Evolutionary conservation across 2,329 filamentous ascomycete species (phyloP), one percentile per base, ranked within the genome.

Genomic region (Diplodia intermedia): DNA sequence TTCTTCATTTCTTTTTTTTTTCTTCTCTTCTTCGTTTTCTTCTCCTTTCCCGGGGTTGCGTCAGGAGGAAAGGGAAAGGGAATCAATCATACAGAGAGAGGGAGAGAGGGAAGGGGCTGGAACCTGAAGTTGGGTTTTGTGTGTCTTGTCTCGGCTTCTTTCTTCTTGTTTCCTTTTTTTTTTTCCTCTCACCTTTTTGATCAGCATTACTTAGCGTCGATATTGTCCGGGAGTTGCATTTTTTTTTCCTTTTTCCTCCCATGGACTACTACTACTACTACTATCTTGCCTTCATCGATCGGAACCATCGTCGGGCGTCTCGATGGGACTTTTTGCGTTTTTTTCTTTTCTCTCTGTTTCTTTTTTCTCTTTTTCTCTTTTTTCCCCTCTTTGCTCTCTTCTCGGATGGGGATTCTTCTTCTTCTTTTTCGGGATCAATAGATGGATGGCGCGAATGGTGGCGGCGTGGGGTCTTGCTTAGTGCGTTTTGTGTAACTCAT

Each of bases 111-210:
- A 55, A 56, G n/a, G 54, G 54, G 54, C 33, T 56, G 54, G 54
- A 23, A 56, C 54, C 54, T 56, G 54, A 38, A 40, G 12, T 36
- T 56, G 54, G 54, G 52, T 36, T 55, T 31, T 31, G 52, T 55
- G 14, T 31, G 26, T 54, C 52, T 29, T 11, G n/a, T 49, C 50
- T 53, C 50, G 11, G 23, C 15, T 53, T 53, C n/a, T 55, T 77
- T 20, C 9, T 20, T n/a, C 40, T 18, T 18, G 6, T 20, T 11
- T 47, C n/a, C 8, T 47, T 20, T 47, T 9, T 47, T 6, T 3
- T n/a, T n/a, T 9, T 47, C 4, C 20, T 47, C 18, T n/a, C 18
- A 7, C 14, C 18, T n/a, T 8, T 43, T 18, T 20, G n/a, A 47
- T 47, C 7, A 47, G 43, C 43, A 47, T 47, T 20, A 20, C n/a